Conservation (phyloP, 2,329 filamentous ascomycete species). For the Scleromitrula shiraiana region DNA sequence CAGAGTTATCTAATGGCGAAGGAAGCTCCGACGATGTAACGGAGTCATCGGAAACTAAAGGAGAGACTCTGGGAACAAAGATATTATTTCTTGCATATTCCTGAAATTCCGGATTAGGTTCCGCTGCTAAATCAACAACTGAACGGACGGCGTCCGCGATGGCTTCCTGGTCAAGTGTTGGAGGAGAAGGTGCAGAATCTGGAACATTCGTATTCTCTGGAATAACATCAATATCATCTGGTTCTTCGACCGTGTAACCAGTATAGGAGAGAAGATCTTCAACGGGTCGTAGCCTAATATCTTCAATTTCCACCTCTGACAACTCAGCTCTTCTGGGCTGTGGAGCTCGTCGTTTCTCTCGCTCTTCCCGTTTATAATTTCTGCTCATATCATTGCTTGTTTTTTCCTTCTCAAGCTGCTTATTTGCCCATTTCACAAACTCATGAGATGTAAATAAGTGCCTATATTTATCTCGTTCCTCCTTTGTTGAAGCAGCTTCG, state of each 20-base stretch:
- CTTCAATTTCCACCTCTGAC: constrained; percentile 24
- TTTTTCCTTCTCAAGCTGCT: constrained; percentile 10
- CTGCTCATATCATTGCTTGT: too few relatives aligned
- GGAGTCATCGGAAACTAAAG: constrained; percentile 1
- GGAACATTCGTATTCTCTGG: background rate
- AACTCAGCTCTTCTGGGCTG: constrained; percentile 13
- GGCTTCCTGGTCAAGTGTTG: background rate
- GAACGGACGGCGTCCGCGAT: too few relatives aligned
- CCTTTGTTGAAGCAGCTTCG: constrained; percentile 54
- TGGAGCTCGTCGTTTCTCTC: background rate
- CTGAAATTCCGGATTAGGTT: background rate
- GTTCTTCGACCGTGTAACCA: constrained; percentile 26
- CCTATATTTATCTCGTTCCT: constrained; percentile 49
- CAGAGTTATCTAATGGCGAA: constrained; percentile 6
- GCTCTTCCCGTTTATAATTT: too few relatives aligned
- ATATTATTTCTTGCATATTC: too few relatives aligned
- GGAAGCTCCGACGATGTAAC: constrained; percentile 11
- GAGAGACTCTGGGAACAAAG: background rate
- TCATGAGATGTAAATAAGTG: constrained; percentile 39
- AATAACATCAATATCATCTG: constrained; percentile 14
- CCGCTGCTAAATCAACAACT: background rate
- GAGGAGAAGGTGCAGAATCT: background rate
- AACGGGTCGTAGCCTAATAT: constrained; percentile 22
- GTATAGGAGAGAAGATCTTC: constrained; percentile 23
- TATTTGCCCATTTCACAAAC: constrained; percentile 28